Base-by-base conservation (phyloP, 2,329 filamentous ascomycete species). In the Venturia pyrina region DNA sequence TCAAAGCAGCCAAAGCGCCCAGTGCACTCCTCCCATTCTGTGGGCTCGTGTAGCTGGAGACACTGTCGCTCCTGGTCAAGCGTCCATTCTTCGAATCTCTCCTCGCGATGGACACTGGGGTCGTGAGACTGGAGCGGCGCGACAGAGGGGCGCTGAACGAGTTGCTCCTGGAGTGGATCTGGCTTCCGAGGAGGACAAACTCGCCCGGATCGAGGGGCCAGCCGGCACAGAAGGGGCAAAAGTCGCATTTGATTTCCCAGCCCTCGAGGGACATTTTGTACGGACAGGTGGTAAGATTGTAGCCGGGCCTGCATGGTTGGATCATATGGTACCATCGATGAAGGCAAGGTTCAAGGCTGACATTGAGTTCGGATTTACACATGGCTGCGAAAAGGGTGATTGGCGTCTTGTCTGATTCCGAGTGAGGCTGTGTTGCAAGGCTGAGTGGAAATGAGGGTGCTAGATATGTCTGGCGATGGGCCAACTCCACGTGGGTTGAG, bases 321-420 rank as follows among this genome's bases (percentile, higher is more conserved):
- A 78, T 72, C 37, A 82, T 76, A 67, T 79, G 76, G 73, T 81
- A 81, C 80, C 80, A 82, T 67, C 80, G 77, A 69, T 82, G 80
- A 65, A 75, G 73, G 75, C 80, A 82, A 56, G 77, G 72, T 64
- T 78, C 75, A 8, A 76, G 75, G 63, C 78, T 78, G 66, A 81
- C 78, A 72, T 81, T 80, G 57, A 82, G 75, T 68, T 80, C 78
- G 68, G 79, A 79, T 71, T 81, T 73, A 69, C 80, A 82, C 80
- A 82, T 82, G 59, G 19, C 57, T 37, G 32, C 53, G 53, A n/a
- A 13, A 7, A 40, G 32, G 15, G 28, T 15, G 13, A 37, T n/a
- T 28, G 28, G 28, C 28, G 28, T 28, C 28, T 28, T 28, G 28
- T 28, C 28, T 28, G n/a, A n/a, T n/a, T n/a, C n/a, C n/a, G n/a